These are phyloP conservation scores for Cercospora brassicicola DNA, from an alignment of 2,329 filamentous ascomycete genomes.

Conservation along the genomic window DNA sequence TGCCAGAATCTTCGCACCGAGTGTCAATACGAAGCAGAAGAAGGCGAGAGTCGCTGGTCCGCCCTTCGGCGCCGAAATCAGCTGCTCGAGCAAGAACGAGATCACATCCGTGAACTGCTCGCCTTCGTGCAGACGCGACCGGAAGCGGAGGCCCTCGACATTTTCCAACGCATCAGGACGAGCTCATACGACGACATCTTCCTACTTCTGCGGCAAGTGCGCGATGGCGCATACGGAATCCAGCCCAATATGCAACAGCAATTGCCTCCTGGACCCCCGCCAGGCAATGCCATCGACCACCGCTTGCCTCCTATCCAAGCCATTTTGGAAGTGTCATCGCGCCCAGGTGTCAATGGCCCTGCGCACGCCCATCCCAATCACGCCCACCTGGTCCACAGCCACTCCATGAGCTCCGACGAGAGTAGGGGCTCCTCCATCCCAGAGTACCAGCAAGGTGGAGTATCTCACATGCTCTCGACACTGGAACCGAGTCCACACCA, in stretches of 20 bases:
- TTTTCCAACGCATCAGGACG: constrained; percentile 35
- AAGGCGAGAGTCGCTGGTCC: constrained; percentile 39
- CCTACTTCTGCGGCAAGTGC: constrained; percentile 26
- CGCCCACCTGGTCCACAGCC: constrained; percentile 20
- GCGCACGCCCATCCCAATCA: constrained; percentile 12
- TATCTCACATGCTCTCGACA: constrained; percentile 6
- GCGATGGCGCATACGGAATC: constrained; percentile 20
- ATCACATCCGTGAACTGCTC: constrained; percentile 35
- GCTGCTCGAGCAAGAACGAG: constrained; percentile 35
- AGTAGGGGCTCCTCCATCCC: constrained; percentile 23
- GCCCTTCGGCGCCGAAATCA: constrained; percentile 37
- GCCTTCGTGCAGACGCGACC: constrained; percentile 31
- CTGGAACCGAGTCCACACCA: constrained; percentile 10
- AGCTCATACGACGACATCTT: constrained; percentile 30
- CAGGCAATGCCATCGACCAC: constrained; percentile 20
- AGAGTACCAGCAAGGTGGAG: constrained; percentile 5
- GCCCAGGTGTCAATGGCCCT: neutral
- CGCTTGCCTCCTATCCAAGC: constrained; percentile 28
- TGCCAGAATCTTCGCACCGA: constrained; percentile 36
- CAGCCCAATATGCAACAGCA: constrained; percentile 10
- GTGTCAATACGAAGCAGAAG: constrained; percentile 38
- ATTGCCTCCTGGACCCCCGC: constrained; percentile 6
- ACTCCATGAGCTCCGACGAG: constrained; percentile 29
- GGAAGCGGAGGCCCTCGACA: constrained; percentile 34
- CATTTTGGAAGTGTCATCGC: constrained; percentile 24